phyloP scores from a whole-genome alignment of 352 stramenopile species.

The Pythium plurisporium region DNA sequence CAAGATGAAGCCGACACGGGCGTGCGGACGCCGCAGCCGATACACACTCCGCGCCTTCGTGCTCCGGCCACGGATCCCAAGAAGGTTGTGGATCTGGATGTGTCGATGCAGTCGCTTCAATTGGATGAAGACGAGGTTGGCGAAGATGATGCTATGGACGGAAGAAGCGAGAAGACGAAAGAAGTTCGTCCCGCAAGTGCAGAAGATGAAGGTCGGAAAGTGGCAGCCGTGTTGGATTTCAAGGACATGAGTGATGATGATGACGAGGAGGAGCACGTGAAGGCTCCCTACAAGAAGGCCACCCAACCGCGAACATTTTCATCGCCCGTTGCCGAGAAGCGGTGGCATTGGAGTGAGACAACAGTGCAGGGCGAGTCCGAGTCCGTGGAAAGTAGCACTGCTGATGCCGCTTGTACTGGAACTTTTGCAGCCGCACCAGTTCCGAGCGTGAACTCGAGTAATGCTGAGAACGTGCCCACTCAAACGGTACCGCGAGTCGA shows the following conservation, averaged over 20 bases:
- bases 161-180: neutral
- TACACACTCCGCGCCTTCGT: too few species aligned
- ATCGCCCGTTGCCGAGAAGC: neutral
- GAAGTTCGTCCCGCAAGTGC: too few species aligned
- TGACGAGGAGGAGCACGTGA: slow-evolving; percentile 9
- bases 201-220: slow-evolving; percentile 1
- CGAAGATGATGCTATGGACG: slow-evolving; percentile 21
- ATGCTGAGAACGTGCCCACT: too few species aligned
- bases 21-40: neutral
- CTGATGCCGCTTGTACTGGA: neutral
- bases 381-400: neutral
- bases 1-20: too few species aligned
- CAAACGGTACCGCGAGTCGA: too few species aligned
- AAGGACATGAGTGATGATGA: slow-evolving; percentile 26
- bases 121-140: slow-evolving; percentile 46
- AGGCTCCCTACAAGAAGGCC: neutral
- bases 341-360: slow-evolving; percentile 23
- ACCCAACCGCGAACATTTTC: neutral
- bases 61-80: slow-evolving; percentile 2
- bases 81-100: slow-evolving; percentile 36
- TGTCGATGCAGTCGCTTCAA: slow-evolving; percentile 72
- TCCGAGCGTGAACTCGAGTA: too few species aligned
- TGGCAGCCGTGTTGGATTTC: slow-evolving; percentile 10
- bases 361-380: slow-evolving; percentile 16
- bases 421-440: neutral